Base-by-base conservation (phyloP, 495 filamentous ascomycete genomes). In the Trichoderma orchidacearum region DNA sequence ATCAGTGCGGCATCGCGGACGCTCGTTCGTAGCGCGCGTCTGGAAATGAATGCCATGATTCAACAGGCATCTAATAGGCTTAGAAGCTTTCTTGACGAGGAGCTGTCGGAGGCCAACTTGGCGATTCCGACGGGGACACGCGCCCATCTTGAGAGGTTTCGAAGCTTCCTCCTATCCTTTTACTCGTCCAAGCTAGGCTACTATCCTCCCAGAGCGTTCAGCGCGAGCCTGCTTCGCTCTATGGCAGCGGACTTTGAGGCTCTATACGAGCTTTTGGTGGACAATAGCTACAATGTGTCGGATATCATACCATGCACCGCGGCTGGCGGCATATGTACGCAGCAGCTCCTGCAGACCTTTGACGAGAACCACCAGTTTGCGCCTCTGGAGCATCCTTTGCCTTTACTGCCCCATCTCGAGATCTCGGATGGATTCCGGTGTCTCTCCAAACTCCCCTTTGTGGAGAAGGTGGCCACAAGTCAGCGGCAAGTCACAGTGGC, bases 201-300 rank as follows among this genome's bases (percentile, higher is more conserved):
- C 63, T 87, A 83, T 64, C 84, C 84, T 1, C 84, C 84, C 3
- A 64, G 66, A 3, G 64, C 64, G 0, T 82, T 81, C 58, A 72
- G 78, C n/a, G 75, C 75, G 56, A 62, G 70, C 3, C 63, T 80
- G 2, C 80, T 76, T 61, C 65, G 61, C 25, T 68, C 69, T 17
- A 85, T 87, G 80, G 76, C 76, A 34, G 63, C 70, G 21, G 84
- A 87, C 56, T 82, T 87, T 59, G 75, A 78, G 27, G 75, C 73
- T 21, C 70, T 87, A 0, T 85, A 84, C 61, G 74, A 80, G 34
- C 80, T 78, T 54, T 72, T 87, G 13, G 80, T 79, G 9, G 84
- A 87, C 56, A 61, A 63, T 15, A 70, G 63, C 3, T 76, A 77
- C 17, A 70, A 69, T 9, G 53, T 61, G 7, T 64, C 74, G 12